Evolutionary conservation across 129 eudicot species (phyloP).

Genomic region (carrot (Daucus carota)): DNA sequence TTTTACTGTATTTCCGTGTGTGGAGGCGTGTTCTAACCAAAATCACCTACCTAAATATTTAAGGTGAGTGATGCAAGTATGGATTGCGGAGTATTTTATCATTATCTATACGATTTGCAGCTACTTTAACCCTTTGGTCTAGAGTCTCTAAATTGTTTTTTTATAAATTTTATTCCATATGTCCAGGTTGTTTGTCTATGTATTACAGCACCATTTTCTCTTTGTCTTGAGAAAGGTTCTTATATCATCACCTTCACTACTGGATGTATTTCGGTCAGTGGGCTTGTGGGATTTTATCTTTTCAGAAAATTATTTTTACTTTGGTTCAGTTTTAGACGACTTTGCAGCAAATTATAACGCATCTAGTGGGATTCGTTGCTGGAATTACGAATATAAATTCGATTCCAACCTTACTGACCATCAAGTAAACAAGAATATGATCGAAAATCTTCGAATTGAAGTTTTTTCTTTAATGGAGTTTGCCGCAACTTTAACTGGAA

Average conservation of each 20-base stretch:
- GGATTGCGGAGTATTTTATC: neutral
- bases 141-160: conserved; percentile 5
- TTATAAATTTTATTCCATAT: conserved; percentile 8
- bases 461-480: conserved; percentile 66
- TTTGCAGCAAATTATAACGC: conserved; percentile 36
- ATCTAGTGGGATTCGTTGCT: conserved; percentile 25
- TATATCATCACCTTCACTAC: conserved; percentile 48
- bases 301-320: conserved; percentile 78
- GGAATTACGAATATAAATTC: conserved; percentile 24
- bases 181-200: conserved; percentile 63
- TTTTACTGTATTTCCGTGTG: conserved; percentile 76
- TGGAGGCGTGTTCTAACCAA: conserved; percentile 73
- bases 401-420: conserved; percentile 28
- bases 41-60: conserved; percentile 69
- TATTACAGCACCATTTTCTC: conserved; percentile 63
- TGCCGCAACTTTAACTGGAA: conserved; percentile 68
- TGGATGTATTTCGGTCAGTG: conserved; percentile 69
- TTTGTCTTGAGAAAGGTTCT: conserved; percentile 62
- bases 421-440: conserved; percentile 26
- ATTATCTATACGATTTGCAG: too few species aligned
- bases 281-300: conserved; percentile 90
- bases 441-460: conserved; percentile 58
- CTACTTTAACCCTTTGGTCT: too few species aligned
- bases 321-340: conserved; percentile 46
- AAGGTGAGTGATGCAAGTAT: conserved; percentile 38